Conservation (phyloP, 2,329 filamentous ascomycete species). For the Pseudogymnoascus destructans region DNA sequence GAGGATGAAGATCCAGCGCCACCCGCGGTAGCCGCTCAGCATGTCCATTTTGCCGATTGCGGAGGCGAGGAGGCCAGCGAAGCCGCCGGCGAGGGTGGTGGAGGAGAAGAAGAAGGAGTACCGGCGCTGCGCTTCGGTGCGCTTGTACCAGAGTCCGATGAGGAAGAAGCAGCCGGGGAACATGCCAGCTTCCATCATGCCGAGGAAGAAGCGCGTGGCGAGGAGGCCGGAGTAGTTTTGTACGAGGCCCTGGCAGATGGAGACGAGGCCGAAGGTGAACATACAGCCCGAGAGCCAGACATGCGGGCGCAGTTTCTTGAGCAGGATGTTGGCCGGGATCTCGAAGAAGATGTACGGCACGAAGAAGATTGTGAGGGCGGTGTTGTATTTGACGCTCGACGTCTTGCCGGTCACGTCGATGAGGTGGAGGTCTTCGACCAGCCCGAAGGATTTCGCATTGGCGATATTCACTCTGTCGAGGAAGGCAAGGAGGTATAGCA, state of each 20-base stretch:
- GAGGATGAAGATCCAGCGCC: slow-evolving; percentile 76
- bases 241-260: slow-evolving; percentile 26
- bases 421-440: slow-evolving; percentile 50
- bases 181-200: slow-evolving; percentile 63
- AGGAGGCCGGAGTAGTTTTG: slow-evolving; percentile 65
- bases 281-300: slow-evolving; percentile 65
- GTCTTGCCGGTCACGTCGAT: slow-evolving; percentile 13
- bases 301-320: slow-evolving; percentile 54
- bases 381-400: slow-evolving; percentile 52
- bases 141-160: slow-evolving; percentile 81
- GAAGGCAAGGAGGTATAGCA: slow-evolving; percentile 60
- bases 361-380: slow-evolving; percentile 68
- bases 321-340: slow-evolving; percentile 59
- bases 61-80: slow-evolving; percentile 72
- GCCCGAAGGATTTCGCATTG: slow-evolving; percentile 57
- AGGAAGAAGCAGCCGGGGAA: slow-evolving; percentile 64
- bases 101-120: slow-evolving; percentile 90
- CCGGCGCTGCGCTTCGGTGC: slow-evolving; percentile 76
- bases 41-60: slow-evolving; percentile 84
- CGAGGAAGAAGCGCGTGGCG: slow-evolving; percentile 73
- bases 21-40: slow-evolving; percentile 52
- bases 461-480: slow-evolving; percentile 66
- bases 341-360: slow-evolving; percentile 62
- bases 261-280: slow-evolving; percentile 39
- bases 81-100: slow-evolving; percentile 68